phyloP scores from a whole-genome alignment of 768 basidiomycete species.

The Mycena amicta region DNA sequence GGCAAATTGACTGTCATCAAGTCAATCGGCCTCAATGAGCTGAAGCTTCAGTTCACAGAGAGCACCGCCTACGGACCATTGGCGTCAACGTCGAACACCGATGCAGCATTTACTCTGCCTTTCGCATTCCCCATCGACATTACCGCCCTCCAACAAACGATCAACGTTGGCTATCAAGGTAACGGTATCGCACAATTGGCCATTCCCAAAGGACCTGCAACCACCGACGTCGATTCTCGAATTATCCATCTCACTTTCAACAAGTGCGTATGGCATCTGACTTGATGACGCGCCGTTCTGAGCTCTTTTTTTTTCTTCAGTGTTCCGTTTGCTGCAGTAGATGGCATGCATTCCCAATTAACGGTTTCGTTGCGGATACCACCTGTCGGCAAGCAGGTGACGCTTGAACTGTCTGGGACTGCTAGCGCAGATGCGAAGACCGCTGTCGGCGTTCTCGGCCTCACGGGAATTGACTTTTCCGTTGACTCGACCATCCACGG shows the following conservation, averaged over 20 bases:
- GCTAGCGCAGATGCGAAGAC: conserved; percentile 62
- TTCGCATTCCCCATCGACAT: conserved; percentile 75
- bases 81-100: conserved; percentile 61
- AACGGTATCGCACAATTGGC: conserved; percentile 60
- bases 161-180: conserved; percentile 54
- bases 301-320: conserved; percentile 21
- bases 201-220: conserved; percentile 57
- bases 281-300: no score
- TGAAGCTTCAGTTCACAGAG: conserved; percentile 60
- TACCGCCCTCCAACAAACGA: conserved; percentile 58
- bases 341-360: conserved; percentile 52
- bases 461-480: conserved; percentile 59
- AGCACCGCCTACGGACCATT: conserved; percentile 58
- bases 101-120: conserved; percentile 66
- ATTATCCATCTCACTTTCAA: conserved; percentile 63
- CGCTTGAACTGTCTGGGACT: conserved; percentile 54
- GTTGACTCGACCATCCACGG: conserved; percentile 63
- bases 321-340: conserved; percentile 61
- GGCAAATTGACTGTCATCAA: conserved; percentile 66
- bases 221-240: conserved; percentile 63
- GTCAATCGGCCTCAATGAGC: conserved; percentile 60
- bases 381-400: conserved; percentile 48
- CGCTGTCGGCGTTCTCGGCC: conserved; percentile 62
- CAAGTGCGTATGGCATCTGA: conserved; percentile 6
- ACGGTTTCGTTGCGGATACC: conserved; percentile 64